Base-by-base conservation (phyloP, 345 rosid species). In the Pistacia integerrima region DNA sequence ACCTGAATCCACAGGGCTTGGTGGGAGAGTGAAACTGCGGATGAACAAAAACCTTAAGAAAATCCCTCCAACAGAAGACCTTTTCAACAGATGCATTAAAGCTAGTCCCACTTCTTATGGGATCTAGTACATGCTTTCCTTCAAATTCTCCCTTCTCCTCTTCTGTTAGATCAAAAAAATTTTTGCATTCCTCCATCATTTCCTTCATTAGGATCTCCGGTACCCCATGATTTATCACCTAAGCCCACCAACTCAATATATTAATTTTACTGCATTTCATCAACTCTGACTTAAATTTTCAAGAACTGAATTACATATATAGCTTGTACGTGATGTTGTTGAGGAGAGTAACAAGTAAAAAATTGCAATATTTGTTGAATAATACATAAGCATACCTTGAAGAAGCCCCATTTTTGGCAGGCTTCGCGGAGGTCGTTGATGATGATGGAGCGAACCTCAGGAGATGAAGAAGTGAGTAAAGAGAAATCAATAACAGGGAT, bases 331-430 rank as follows among this genome's bases (percentile, higher is more conserved):
- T 30, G 33, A 2, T 30, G 33, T 30, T 30, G 33, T 30, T 30
- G 33, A 30, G 1, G 33, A 30, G 33, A 30, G 33, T 30, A 30
- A 30, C 33, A 30, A 30, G 33, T 30, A 1, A 30, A 30, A 30
- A 30, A 30, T 30, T 30, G 33, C 33, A 30, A 30, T 30, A 30
- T 30, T 30, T 30, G 33, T 30, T 30, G 2, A 30, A 30, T 30
- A 30, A 46, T 10, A 46, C 5, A 46, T 10, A 46, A 0, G 11
- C 4, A 18, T 80, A 86, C 92, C 90, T 79, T 81, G 82, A 89
- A 87, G 82, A 89, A 87, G 35, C 92, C 92, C 92, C 88, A 89
- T 7, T 87, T 84, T 25, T 69, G 79, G 38, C 91, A 89, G 64
- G 91, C 93, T 62, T 77, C 78, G 64, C 80, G 85, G 14, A 89